A percentile compares a stretch with the other conserved stretches of the same genome.
Evolutionary conservation across 306 rosid genomes (phyloP).

Genomic region (Begonia fuchsioides): DNA sequence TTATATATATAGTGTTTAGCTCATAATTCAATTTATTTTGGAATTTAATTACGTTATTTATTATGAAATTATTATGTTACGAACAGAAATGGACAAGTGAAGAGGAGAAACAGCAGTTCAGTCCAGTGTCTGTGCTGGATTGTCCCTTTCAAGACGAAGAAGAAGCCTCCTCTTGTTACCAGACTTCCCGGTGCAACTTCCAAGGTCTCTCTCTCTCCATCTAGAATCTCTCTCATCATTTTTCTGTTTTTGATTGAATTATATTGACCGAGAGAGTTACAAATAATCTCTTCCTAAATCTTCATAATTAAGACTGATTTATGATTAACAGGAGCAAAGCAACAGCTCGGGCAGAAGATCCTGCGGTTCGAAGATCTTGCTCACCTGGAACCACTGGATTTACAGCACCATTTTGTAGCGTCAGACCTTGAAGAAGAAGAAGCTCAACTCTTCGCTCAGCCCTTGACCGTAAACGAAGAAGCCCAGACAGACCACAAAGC

Average conservation of each 20-base stretch:
- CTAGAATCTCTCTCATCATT: too few relatives aligned
- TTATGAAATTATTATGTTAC: not conserved
- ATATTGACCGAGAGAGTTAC: too few relatives aligned
- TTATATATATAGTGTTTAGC: too few relatives aligned
- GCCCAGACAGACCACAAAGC: slow-evolving; percentile 13
- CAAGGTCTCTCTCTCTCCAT: slow-evolving; percentile 28
- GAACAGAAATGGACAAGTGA: slow-evolving; percentile 49
- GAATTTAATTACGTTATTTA: too few relatives aligned
- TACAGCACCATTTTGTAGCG: slow-evolving; percentile 31
- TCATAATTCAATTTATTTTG: too few relatives aligned
- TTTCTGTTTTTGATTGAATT: not conserved
- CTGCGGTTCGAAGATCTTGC: slow-evolving; percentile 19
- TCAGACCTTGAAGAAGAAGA: slow-evolving; percentile 5
- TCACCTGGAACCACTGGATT: slow-evolving; percentile 26
- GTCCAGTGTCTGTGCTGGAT: slow-evolving; percentile 72
- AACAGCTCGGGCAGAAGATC: slow-evolving; percentile 25
- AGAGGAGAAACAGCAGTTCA: slow-evolving; percentile 56
- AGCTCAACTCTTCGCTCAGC: not conserved
- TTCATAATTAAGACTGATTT: too few relatives aligned
- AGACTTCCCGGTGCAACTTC: slow-evolving; percentile 12
- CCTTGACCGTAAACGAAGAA: not conserved
- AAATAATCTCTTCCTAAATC: too few relatives aligned
- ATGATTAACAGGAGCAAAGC: slow-evolving; percentile 23
- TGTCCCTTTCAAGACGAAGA: slow-evolving; percentile 69
- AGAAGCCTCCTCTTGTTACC: slow-evolving; percentile 17